Base-by-base conservation (phyloP, 495 filamentous ascomycete species). In the Aspergillus avenaceus region DNA sequence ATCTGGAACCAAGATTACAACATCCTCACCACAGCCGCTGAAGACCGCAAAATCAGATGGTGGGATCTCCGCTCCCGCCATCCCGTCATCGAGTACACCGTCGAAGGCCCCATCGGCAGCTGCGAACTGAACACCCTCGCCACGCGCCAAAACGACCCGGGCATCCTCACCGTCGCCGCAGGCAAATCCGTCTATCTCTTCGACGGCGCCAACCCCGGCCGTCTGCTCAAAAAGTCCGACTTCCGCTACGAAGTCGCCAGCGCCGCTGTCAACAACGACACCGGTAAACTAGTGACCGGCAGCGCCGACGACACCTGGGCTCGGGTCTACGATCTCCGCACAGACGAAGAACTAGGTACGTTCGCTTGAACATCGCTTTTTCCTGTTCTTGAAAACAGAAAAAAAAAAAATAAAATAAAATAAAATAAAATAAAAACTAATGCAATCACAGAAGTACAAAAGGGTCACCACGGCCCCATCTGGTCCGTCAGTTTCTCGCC, bases 401-500 rank as follows among this genome's bases (percentile, higher is more conserved):
- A 24, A 12, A 37, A 1, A 29, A 8, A 25, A 50, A 38, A 60
- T 72, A 61, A 75, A n/a, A n/a, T n/a, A n/a, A 26, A 13, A 4
- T 19, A 19, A 24, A 19, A 14, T 1, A 37, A 24, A 12, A 37
- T 5, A 29, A 8, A 25, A 50, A 38, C 61, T 72, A 61, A 75
- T 49, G 28, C 25, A 62, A 63, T 7, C 25, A 40, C 45, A 78
- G 91, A 98, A 58, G 84, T 93, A 16, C 90, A 95, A 76, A 97
- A 96, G 67, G 95, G 93, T 18, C 95, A 97, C 62, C 93, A 98
- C 63, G 93, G 95, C 11, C 91, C 91, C 8, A 91, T 97, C 49
- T 97, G 93, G 95, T 93, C 88, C 16, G 80, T 95, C 45, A 84
- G 83, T 46, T 97, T 97, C 71, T 92, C 89, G 8, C 93, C 93